Conservation (phyloP, 139 green algal genomes). For the Chlamydomonas schloesseri region DNA sequence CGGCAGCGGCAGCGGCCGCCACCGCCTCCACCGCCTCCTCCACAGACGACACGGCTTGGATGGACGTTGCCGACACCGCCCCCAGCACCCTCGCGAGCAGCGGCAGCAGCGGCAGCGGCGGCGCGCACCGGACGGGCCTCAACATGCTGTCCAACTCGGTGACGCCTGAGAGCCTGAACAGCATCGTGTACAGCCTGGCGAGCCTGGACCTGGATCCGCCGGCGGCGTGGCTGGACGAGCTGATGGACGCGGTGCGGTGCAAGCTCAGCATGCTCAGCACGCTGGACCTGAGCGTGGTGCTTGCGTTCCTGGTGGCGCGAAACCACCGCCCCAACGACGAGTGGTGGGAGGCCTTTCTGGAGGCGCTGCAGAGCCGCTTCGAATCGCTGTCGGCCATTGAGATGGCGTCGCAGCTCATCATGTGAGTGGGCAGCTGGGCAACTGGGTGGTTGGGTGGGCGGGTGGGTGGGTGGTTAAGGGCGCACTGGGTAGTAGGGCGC, state of each 20-base stretch:
- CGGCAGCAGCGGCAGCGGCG: no score
- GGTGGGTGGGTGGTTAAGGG: no score
- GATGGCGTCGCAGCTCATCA: constrained; percentile 25
- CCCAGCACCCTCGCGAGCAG: neutral
- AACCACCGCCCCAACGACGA: constrained; percentile 33
- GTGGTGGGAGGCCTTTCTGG: constrained; percentile 41
- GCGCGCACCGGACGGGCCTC: no score
- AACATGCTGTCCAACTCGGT: neutral
- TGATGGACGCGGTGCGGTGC: constrained; percentile 31
- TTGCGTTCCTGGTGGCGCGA: constrained; percentile 39
- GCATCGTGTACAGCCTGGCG: constrained; percentile 21
- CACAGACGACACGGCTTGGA: neutral
- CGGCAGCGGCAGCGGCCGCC: neutral
- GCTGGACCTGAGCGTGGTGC: constrained; percentile 27
- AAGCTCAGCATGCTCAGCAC: constrained; percentile 20
- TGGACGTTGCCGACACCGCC: no score
- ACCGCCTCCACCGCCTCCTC: neutral
- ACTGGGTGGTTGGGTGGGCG: no score
- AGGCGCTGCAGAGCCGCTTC: constrained; percentile 21
- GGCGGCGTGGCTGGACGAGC: constrained; percentile 14
- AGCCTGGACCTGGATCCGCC: constrained; percentile 24
- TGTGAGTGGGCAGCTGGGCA: neutral
- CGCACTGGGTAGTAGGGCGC: no score
- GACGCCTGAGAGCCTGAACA: constrained; percentile 20
- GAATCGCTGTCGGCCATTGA: neutral